Conservation (phyloP, 352 stramenopile genomes). For the Peronospora farinosa region DNA sequence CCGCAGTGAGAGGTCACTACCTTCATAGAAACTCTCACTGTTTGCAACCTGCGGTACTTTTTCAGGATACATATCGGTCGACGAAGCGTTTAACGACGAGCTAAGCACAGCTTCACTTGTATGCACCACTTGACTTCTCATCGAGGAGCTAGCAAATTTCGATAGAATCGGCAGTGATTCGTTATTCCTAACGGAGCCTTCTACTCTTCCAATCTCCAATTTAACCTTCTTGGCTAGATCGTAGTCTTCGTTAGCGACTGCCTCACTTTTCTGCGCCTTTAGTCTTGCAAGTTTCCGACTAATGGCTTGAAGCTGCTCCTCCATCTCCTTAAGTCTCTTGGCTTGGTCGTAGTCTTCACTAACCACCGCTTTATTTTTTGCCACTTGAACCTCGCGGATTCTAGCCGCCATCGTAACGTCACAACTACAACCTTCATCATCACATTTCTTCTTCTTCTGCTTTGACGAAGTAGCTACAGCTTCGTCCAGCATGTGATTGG, state of each 20-base stretch:
- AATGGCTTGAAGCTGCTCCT: slow-evolving; percentile 87
- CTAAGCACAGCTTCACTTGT: slow-evolving; percentile 30
- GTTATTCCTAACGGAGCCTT: slow-evolving; percentile 54
- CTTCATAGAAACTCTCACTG: slow-evolving; percentile 14
- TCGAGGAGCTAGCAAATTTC: slow-evolving; percentile 6
- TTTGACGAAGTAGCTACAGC: slow-evolving; percentile 26
- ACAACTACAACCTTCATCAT: slow-evolving; percentile 31
- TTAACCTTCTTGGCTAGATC: slow-evolving; percentile 89
- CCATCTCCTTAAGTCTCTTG: slow-evolving; percentile 74
- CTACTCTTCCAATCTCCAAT: slow-evolving; percentile 70
- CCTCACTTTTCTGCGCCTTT: slow-evolving; percentile 82
- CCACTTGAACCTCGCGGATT: slow-evolving; percentile 85
- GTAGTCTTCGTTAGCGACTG: slow-evolving; percentile 89
- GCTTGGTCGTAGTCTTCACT: slow-evolving; percentile 89
- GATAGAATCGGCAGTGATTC: slow-evolving; percentile 32
- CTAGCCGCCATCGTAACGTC: slow-evolving; percentile 82
- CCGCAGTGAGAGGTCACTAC: slow-evolving; percentile 4
- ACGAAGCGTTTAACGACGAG: slow-evolving; percentile 49
- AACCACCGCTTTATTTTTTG: slow-evolving; percentile 78
- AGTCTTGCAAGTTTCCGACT: slow-evolving; percentile 83
- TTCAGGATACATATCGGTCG: slow-evolving; percentile 64
- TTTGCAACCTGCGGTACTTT: slow-evolving; percentile 20
- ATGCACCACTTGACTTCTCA: slow-evolving; percentile 43
- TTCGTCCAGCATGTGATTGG: slow-evolving; percentile 46
- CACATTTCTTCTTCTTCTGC: neutral